Conservation (phyloP, 805 yeast genomes). For the Monosporozyma solicola region DNA sequence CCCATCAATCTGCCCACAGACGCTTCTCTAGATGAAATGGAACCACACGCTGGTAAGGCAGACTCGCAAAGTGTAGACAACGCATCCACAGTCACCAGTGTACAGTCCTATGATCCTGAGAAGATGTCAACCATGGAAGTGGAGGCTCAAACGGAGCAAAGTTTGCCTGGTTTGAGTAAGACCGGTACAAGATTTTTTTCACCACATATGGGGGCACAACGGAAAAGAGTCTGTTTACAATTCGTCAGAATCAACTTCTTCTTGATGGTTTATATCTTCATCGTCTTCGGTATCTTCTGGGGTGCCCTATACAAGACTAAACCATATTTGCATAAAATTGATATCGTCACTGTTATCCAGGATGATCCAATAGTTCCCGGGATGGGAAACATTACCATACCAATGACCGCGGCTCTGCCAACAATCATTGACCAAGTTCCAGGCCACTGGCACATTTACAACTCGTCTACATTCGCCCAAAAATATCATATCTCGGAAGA, state of each 20-base stretch:
- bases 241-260: conserved; percentile 10
- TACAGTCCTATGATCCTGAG: not conserved
- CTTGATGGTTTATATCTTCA: conserved; percentile 15
- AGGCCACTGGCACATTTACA: conserved; percentile 27
- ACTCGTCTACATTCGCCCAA: conserved; percentile 18
- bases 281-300: conserved; percentile 28
- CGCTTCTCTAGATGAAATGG: not conserved
- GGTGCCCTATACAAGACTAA: conserved; percentile 29
- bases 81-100: not conserved
- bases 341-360: conserved; percentile 1
- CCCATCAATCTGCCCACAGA: not conserved
- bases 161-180: not conserved
- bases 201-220: conserved; percentile 4
- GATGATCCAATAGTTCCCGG: conserved; percentile 1
- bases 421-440: conserved; percentile 3
- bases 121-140: not conserved
- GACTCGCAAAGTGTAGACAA: not conserved
- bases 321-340: conserved; percentile 7
- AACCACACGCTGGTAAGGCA: not conserved
- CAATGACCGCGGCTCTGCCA: not conserved
- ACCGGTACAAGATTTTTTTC: conserved; percentile 6
- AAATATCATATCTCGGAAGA: conserved; percentile 7
- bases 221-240: conserved; percentile 4
- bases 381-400: not conserved
- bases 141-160: not conserved